Conservation (phyloP, 331 rosid species). For the Phaseolus coccineus region DNA sequence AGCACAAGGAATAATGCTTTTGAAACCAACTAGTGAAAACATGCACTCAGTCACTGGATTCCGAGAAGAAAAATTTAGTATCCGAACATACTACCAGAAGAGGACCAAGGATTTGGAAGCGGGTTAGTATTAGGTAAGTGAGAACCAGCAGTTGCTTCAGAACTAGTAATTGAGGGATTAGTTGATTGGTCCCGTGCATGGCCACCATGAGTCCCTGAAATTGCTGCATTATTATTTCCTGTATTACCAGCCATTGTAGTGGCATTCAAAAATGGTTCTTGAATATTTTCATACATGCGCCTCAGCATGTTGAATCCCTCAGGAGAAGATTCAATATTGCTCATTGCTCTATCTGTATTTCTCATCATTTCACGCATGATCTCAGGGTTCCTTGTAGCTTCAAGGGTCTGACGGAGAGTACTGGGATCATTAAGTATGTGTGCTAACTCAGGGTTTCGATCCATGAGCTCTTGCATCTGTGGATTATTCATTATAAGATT, state of each 20-base stretch:
- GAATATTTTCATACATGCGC: slow-evolving; percentile 83
- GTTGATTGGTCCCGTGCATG: slow-evolving; percentile 51
- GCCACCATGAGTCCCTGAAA: slow-evolving; percentile 56
- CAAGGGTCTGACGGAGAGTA: slow-evolving; percentile 73
- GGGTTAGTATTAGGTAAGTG: slow-evolving; percentile 67
- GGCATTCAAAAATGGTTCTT: slow-evolving; percentile 80
- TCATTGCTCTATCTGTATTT: slow-evolving; percentile 80
- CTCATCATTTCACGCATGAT: slow-evolving; percentile 89
- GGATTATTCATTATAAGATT: slow-evolving; percentile 74
- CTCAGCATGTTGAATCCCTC: slow-evolving; percentile 84
- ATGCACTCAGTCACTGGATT: neutral
- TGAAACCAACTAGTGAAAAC: neutral
- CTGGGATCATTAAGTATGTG: slow-evolving; percentile 76
- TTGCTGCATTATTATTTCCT: slow-evolving; percentile 56
- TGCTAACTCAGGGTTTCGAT: slow-evolving; percentile 72
- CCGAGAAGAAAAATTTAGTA: slow-evolving; percentile 7
- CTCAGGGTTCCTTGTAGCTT: slow-evolving; percentile 83
- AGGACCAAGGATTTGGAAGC: slow-evolving; percentile 76
- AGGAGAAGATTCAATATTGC: slow-evolving; percentile 78
- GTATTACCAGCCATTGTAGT: slow-evolving; percentile 69
- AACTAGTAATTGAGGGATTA: slow-evolving; percentile 48
- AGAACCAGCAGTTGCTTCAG: slow-evolving; percentile 57
- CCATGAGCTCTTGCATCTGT: slow-evolving; percentile 76
- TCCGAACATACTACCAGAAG: slow-evolving; percentile 56
- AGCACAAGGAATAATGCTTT: neutral